Evolutionary conservation across 2,329 filamentous ascomycete genomes (phyloP).

Genomic region (Rhytidhysteron rufulum): DNA sequence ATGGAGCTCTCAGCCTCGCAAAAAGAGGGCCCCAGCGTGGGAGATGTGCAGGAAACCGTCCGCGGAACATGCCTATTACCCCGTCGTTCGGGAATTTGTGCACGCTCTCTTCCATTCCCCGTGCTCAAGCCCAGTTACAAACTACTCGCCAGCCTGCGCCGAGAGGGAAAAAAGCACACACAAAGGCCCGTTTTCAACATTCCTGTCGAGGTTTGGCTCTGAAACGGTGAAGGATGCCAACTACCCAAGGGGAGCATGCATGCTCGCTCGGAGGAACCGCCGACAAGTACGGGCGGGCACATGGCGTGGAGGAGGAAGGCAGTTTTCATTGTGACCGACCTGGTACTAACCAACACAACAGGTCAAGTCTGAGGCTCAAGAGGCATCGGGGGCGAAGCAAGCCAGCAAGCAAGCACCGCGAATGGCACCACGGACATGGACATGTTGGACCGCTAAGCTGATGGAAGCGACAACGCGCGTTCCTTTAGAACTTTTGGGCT

Average conservation of each 20-base stretch:
- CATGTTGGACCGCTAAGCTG: constrained; percentile 4
- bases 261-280: not conserved
- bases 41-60: constrained; percentile 17
- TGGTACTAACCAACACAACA: not conserved
- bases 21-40: constrained; percentile 15
- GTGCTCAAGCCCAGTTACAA: no score
- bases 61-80: constrained; percentile 7
- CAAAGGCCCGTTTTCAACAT: constrained; percentile 13
- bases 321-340: not conserved
- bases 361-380: not conserved
- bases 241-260: constrained; percentile 5
- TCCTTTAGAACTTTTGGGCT: constrained; percentile 1
- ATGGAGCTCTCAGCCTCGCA: constrained; percentile 19
- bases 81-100: constrained; percentile 4
- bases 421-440: not conserved
- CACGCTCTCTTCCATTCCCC: no score
- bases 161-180: constrained; percentile 25
- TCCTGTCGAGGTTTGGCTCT: constrained; percentile 15
- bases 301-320: not conserved
- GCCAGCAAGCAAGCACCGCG: constrained; percentile 5
- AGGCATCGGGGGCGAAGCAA: not conserved
- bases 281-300: not conserved
- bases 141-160: constrained; percentile 18
- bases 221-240: constrained; percentile 28
- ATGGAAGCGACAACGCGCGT: constrained; percentile 16